phyloP scores from a whole-genome alignment of 2,329 filamentous ascomycete species.

The Hypocrella siamensis region DNA sequence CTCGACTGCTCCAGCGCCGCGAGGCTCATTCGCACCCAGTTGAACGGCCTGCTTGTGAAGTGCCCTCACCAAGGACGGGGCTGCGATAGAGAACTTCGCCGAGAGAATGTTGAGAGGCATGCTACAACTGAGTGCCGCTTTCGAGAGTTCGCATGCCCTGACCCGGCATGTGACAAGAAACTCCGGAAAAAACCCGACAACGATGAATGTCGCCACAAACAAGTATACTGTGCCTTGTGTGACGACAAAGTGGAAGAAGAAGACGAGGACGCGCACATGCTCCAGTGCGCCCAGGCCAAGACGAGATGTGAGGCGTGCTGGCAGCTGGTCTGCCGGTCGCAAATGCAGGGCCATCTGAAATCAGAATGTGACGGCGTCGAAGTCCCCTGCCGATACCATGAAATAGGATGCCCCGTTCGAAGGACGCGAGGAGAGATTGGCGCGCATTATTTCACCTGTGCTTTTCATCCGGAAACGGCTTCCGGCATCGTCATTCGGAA shows the following conservation, averaged over 20 bases:
- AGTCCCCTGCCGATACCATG: slow-evolving; percentile 30
- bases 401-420: slow-evolving; percentile 19
- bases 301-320: slow-evolving; percentile 34
- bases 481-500: slow-evolving; percentile 33
- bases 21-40: slow-evolving; percentile 39
- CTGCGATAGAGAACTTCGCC: slow-evolving; percentile 32
- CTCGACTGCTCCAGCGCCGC: slow-evolving; percentile 24
- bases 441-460: slow-evolving; percentile 31
- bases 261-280: slow-evolving; percentile 19
- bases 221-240: slow-evolving; percentile 38
- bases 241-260: slow-evolving; percentile 29
- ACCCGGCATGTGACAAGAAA: slow-evolving; percentile 32
- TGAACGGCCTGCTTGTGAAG: slow-evolving; percentile 41
- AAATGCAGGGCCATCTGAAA: slow-evolving; percentile 30
- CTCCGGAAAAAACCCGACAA: slow-evolving; percentile 33
- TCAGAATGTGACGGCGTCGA: slow-evolving; percentile 32
- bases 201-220: slow-evolving; percentile 39
- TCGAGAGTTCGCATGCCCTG: slow-evolving; percentile 39
- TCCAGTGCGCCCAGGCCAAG: slow-evolving; percentile 29
- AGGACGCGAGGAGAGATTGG: slow-evolving; percentile 21
- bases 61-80: slow-evolving; percentile 38
- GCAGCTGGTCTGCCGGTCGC: slow-evolving; percentile 24
- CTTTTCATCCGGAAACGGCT: slow-evolving; percentile 32
- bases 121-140: slow-evolving; percentile 40
- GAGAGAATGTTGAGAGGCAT: slow-evolving; percentile 40